Evolutionary conservation across 139 green algal genomes (phyloP), one percentile per base, ranked within the genome.

Genomic region (Desmodesmus armatus): DNA sequence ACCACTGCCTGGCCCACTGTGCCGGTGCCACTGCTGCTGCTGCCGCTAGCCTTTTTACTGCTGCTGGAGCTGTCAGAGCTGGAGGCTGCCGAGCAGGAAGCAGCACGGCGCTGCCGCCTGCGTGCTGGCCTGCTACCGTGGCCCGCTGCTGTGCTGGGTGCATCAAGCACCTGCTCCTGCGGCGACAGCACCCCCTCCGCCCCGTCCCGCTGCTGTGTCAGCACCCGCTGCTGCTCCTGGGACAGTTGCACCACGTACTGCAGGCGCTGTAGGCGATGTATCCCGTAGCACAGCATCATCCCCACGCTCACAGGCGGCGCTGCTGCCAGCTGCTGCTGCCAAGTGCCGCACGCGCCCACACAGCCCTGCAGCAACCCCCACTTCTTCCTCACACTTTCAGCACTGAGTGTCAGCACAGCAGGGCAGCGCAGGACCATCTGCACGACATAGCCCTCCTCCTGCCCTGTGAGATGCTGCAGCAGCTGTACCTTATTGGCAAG

Each of bases 401-500:
- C 55, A 53, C 55, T 72, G 5, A 82, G 25, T 19, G 76, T 82
- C 3, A 82, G 55, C 47, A 82, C 55, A 33, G 76, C 76, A 43
- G 76, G 76, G 31, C 55, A 71, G 11, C 55, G 53, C 23, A 82
- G 47, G 9, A 82, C 76, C 76, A 82, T 82, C 41, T 82, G 55
- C 41, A 60, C 37, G 2, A 72, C 53, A 31, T 25, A 25, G 19
- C 9, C 35, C n/a, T 82, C 76, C 0, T 39, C 11, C n/a, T 55
- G 53, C 27, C 37, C 37, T 7, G 76, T 82, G 25, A 82, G 55
- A 31, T 72, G 29, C 23, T 58, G 76, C 47, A 82, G 37, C 76
- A 82, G 55, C 55, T 82, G 76, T 3, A 82, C 55, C 62, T 82
- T 82, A 7, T 82, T 82, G 2, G 53, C 76, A 11, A 82, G 19